Evolutionary conservation across 2,329 filamentous ascomycete species (phyloP).

Genomic region (Alternaria ventricosa): DNA sequence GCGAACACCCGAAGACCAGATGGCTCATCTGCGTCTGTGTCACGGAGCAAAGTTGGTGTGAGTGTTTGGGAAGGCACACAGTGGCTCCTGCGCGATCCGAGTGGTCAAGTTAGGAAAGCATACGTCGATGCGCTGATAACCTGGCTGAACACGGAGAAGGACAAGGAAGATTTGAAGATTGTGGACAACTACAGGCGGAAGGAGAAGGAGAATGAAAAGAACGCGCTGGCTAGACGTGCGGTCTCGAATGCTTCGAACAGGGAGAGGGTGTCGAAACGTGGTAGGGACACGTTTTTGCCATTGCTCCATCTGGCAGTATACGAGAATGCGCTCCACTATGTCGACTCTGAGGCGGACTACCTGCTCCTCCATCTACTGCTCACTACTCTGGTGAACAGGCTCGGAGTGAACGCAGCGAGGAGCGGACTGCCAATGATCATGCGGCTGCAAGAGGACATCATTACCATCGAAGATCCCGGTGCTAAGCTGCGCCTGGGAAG

Average conservation of each 20-base stretch:
- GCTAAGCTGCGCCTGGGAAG: constrained; percentile 82
- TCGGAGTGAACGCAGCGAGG: constrained; percentile 82
- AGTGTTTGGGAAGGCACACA: constrained; percentile 96
- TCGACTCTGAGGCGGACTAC: constrained; percentile 72
- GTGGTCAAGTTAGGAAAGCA: constrained; percentile 78
- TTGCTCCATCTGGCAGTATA: constrained; percentile 88
- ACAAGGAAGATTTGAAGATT: constrained; percentile 67
- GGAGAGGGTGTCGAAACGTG: constrained; percentile 62
- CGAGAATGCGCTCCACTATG: constrained; percentile 76
- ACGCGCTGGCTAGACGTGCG: constrained; percentile 63
- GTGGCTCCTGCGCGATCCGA: constrained; percentile 83
- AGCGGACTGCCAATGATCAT: constrained; percentile 88
- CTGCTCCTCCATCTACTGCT: constrained; percentile 79
- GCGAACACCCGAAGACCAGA: constrained; percentile 66
- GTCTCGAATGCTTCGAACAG: constrained; percentile 70
- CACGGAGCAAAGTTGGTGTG: constrained; percentile 76
- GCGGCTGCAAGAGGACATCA: constrained; percentile 83
- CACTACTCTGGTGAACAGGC: constrained; percentile 72
- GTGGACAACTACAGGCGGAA: constrained; percentile 60
- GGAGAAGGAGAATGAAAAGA: constrained; percentile 52
- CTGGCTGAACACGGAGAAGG: constrained; percentile 85
- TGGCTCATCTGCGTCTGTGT: constrained; percentile 60
- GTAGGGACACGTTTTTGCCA: constrained; percentile 76
- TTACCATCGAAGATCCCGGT: constrained; percentile 67
- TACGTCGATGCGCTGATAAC: constrained; percentile 84